Evolutionary conservation across 306 rosid species (phyloP), one percentile per base, ranked within the genome.

Genomic region (Glycyrrhiza uralensis): DNA sequence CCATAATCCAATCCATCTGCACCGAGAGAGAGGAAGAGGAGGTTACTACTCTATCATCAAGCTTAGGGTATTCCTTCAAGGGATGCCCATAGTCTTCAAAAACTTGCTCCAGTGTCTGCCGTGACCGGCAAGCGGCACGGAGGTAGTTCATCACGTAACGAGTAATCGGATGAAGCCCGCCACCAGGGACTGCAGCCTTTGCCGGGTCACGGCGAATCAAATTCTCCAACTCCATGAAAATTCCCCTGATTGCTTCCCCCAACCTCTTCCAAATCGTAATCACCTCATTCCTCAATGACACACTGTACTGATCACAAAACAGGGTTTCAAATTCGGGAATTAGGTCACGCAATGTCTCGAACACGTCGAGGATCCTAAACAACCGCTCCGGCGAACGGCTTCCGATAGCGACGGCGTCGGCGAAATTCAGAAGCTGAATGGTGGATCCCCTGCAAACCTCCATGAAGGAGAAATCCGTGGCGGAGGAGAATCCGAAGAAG

Each of bases 141-240:
- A 94, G 95, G 79, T 94, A 94, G 69, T 94, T 94, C 97, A 91
- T 91, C 80, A 94, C 99, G 2, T 94, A 94, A 5, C 99, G 97
- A 6, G 96, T 94, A 17, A 94, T 89, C 7, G 97, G 99, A 24
- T 94, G 97, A 45, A 89, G 91, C 3, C 96, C 96, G 0, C 99
- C 99, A 4, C 93, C 93, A 0, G 99, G 99, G 28, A 94, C 99
- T 0, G 86, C 86, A 0, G 77, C 56, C 71, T 87, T 94, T 0
- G 96, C 90, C 1, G 99, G 97, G 56, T 94, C 99, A 0, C 93
- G 88, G 14, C 93, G 89, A 57, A 94, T 94, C 66, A 91, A 69
- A 85, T 94, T 94, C 86, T 94, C 97, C 69, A 94, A 74, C 51
- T 94, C 99, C 99, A 94, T 88, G 73, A 94, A 91, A 77, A 91